These are phyloP conservation scores for Akanthomyces lecanii DNA, from an alignment of 2,329 filamentous ascomycete species.

Conservation along the genomic window DNA sequence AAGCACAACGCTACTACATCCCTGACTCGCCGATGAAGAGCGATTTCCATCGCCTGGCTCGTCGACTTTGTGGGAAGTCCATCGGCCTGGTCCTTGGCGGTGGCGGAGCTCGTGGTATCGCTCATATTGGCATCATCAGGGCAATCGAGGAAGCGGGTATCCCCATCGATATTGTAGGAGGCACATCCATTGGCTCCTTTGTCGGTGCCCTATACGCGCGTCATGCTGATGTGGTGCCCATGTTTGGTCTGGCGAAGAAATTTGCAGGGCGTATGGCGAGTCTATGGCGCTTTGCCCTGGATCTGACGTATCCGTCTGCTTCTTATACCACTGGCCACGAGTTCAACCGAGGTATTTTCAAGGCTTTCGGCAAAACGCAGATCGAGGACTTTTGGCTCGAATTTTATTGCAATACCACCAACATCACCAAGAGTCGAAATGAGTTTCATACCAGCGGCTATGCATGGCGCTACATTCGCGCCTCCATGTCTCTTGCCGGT, in stretches of 20 bases:
- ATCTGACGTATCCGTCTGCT: slow-evolving; percentile 91
- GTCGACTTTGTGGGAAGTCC: slow-evolving; percentile 87
- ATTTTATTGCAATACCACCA: slow-evolving; percentile 99
- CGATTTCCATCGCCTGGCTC: slow-evolving; percentile 89
- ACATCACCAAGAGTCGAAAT: slow-evolving; percentile 87
- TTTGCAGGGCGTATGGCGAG: slow-evolving; percentile 98
- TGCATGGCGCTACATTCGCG: slow-evolving; percentile 93
- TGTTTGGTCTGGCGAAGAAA: slow-evolving; percentile 95
- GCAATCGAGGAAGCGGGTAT: slow-evolving; percentile 95
- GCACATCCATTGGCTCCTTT: slow-evolving; percentile 94
- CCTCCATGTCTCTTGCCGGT: slow-evolving; percentile 94
- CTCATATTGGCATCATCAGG: slow-evolving; percentile 89
- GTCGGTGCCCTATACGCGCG: slow-evolving; percentile 93
- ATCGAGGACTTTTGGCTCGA: slow-evolving; percentile 99
- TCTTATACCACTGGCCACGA: slow-evolving; percentile 98
- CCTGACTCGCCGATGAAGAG: slow-evolving; percentile 91
- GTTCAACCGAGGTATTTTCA: slow-evolving; percentile 98
- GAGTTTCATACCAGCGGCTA: slow-evolving; percentile 97
- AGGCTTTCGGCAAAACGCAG: slow-evolving; percentile 92
- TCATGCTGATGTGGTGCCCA: slow-evolving; percentile 93
- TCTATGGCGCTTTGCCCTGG: slow-evolving; percentile 96
- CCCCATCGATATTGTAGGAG: slow-evolving; percentile 90
- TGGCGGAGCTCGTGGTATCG: slow-evolving; percentile 85
- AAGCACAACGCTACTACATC: slow-evolving; percentile 86
- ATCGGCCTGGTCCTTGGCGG: slow-evolving; percentile 92